Evolutionary conservation across 129 eudicot genomes (phyloP).

Genomic region (Arctium minus): DNA sequence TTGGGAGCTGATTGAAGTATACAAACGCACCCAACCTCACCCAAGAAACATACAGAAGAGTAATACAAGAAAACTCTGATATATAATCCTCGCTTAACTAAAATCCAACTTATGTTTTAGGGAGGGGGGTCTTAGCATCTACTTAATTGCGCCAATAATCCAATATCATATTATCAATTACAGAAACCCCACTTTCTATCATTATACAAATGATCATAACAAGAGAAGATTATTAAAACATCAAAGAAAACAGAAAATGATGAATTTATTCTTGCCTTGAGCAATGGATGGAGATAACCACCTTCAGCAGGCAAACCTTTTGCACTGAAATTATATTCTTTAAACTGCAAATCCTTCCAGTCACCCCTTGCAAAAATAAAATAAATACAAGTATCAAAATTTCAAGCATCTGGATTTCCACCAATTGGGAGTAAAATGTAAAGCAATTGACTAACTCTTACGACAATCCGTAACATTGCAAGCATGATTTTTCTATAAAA

Average conservation of each 20-base stretch:
- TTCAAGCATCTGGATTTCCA: neutral
- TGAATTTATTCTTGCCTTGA: slow-evolving; percentile 60
- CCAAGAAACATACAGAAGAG: neutral
- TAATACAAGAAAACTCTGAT: neutral
- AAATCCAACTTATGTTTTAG: neutral
- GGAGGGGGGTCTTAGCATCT: neutral
- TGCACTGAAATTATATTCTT: slow-evolving; percentile 90
- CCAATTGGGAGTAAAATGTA: neutral
- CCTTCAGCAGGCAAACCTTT: slow-evolving; percentile 88
- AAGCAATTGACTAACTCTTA: neutral
- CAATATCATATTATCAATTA: neutral
- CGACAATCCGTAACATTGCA: neutral
- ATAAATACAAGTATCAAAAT: slow-evolving; percentile 10
- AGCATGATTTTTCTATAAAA: neutral
- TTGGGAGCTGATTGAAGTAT: neutral
- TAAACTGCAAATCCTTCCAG: slow-evolving; percentile 84
- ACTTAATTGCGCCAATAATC: neutral
- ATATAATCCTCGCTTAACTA: neutral
- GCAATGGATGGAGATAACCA: slow-evolving; percentile 87
- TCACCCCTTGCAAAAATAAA: slow-evolving; percentile 61
- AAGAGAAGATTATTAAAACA: neutral
- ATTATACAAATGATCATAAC: slow-evolving; percentile 3
- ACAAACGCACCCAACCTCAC: neutral
- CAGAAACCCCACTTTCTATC: neutral
- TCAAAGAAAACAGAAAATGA: neutral